phyloP scores from a whole-genome alignment of 2,329 filamentous ascomycete genomes.

The Talaromyces pinophilus region DNA sequence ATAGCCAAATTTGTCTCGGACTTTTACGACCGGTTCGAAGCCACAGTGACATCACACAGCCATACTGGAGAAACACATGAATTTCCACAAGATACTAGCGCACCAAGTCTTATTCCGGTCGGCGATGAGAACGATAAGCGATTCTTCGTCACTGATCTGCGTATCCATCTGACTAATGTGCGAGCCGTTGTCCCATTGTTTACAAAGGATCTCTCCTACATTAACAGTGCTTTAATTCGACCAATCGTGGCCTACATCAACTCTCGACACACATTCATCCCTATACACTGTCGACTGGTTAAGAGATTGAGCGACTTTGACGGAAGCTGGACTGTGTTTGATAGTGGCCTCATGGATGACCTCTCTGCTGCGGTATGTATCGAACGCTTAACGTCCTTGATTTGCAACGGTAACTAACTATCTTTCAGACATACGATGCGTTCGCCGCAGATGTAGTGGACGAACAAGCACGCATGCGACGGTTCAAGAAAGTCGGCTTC shows the following conservation, averaged over 20 bases:
- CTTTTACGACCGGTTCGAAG: slow-evolving; percentile 94
- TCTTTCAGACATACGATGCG: slow-evolving; percentile 74
- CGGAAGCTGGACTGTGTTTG: slow-evolving; percentile 91
- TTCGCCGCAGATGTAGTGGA: slow-evolving; percentile 90
- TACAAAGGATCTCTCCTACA: slow-evolving; percentile 86
- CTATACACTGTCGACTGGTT: slow-evolving; percentile 89
- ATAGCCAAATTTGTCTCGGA: slow-evolving; percentile 95
- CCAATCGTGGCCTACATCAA: slow-evolving; percentile 99
- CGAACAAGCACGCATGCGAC: slow-evolving; percentile 78
- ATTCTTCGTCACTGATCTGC: slow-evolving; percentile 89
- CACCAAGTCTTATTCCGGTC: slow-evolving; percentile 28
- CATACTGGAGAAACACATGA: slow-evolving; percentile 44
- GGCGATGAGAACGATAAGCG: slow-evolving; percentile 62
- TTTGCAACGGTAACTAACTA: slow-evolving; percentile 13
- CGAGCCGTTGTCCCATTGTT: slow-evolving; percentile 91
- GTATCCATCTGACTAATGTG: slow-evolving; percentile 93
- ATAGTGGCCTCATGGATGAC: slow-evolving; percentile 92
- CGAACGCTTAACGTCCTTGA: background rate
- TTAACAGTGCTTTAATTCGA: slow-evolving; percentile 91
- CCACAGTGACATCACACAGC: slow-evolving; percentile 78
- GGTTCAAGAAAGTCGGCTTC: slow-evolving; percentile 93
- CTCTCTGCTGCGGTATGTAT: slow-evolving; percentile 71
- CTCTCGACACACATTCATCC: slow-evolving; percentile 89
- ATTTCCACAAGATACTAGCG: slow-evolving; percentile 24
- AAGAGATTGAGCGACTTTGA: slow-evolving; percentile 89